Percentiles rank a stretch among this genome's conserved stretches.
Evolutionary conservation across 345 rosid genomes (phyloP).

Genomic region (Odontarrhena argentea): DNA sequence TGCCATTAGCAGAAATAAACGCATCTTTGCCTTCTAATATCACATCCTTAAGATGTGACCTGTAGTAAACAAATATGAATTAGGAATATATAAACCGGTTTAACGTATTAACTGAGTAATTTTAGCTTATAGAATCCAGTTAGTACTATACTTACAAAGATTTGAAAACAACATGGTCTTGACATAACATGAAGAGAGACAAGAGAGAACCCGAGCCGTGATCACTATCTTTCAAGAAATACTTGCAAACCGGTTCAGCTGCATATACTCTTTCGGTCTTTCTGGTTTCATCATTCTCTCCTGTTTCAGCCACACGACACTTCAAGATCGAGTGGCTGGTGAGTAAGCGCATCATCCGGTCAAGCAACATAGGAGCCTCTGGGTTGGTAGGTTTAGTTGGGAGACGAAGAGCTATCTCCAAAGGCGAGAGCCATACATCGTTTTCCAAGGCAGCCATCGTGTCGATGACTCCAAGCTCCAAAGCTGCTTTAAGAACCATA

Average conservation of each 20-base stretch:
- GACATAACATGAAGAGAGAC: slow-evolving; percentile 22
- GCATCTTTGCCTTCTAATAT: slow-evolving; percentile 57
- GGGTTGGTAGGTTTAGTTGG: slow-evolving; percentile 39
- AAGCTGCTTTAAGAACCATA: slow-evolving; percentile 50
- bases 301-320: slow-evolving; percentile 35
- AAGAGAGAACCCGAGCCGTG: slow-evolving; percentile 33
- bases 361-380: slow-evolving; percentile 48
- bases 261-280: slow-evolving; percentile 26
- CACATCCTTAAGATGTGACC: slow-evolving; percentile 52
- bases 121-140: not conserved
- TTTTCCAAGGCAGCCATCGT: slow-evolving; percentile 41
- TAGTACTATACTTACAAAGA: slow-evolving; percentile 28
- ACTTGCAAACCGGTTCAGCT: slow-evolving; percentile 37
- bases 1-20: slow-evolving; percentile 59
- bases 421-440: slow-evolving; percentile 44
- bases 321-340: slow-evolving; percentile 45
- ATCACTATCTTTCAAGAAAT: slow-evolving; percentile 26
- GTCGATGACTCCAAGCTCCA: slow-evolving; percentile 50
- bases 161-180: slow-evolving; percentile 30
- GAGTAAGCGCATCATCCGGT: slow-evolving; percentile 49
- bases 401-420: slow-evolving; percentile 43
- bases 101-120: not conserved
- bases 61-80: not conserved
- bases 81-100: not conserved
- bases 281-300: slow-evolving; percentile 11